phyloP scores from a whole-genome alignment of 2,329 filamentous ascomycete species.

The Colletotrichum paranaense region DNA sequence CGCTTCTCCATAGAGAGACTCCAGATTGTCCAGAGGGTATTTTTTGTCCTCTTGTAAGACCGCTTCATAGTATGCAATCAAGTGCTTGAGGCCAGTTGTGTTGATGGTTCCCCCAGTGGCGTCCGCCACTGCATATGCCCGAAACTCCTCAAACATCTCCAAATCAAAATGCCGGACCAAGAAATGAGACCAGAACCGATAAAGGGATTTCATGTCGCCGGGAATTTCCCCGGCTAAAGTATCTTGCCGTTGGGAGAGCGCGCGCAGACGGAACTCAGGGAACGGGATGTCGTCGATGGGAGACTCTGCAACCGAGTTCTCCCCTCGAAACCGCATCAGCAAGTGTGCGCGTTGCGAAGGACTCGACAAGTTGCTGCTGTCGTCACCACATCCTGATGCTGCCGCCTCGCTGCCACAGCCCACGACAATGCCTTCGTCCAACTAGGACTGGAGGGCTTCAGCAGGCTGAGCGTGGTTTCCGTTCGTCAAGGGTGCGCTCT shows the following conservation, averaged over 20 bases:
- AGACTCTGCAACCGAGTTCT: slow-evolving; percentile 5
- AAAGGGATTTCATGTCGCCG: slow-evolving; percentile 73
- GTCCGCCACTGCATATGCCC: slow-evolving; percentile 74
- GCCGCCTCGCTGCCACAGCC: slow-evolving; percentile 18
- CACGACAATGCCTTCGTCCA: slow-evolving; percentile 30
- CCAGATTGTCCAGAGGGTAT: background rate
- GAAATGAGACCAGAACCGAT: slow-evolving; percentile 81
- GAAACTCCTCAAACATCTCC: slow-evolving; percentile 81
- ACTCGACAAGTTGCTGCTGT: slow-evolving; percentile 13
- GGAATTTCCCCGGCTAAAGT: slow-evolving; percentile 52
- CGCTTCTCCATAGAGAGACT: slow-evolving; percentile 22
- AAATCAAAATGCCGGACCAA: slow-evolving; percentile 79
- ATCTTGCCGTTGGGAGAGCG: slow-evolving; percentile 50
- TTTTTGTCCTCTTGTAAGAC: background rate
- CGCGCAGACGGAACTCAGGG: slow-evolving; percentile 50
- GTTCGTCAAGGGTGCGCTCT: slow-evolving; percentile 40
- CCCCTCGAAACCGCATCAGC: slow-evolving; percentile 25
- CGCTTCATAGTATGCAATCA: slow-evolving; percentile 72
- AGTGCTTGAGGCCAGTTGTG: slow-evolving; percentile 67
- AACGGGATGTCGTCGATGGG: slow-evolving; percentile 40
- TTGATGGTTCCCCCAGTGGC: slow-evolving; percentile 55
- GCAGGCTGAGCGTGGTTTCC: slow-evolving; percentile 41
- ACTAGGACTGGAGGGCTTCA: slow-evolving; percentile 36
- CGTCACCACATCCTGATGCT: background rate
- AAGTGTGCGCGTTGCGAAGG: slow-evolving; percentile 30